Evolutionary conservation across 2,329 filamentous ascomycete species (phyloP).

Genomic region (Neonectria coccinea): DNA sequence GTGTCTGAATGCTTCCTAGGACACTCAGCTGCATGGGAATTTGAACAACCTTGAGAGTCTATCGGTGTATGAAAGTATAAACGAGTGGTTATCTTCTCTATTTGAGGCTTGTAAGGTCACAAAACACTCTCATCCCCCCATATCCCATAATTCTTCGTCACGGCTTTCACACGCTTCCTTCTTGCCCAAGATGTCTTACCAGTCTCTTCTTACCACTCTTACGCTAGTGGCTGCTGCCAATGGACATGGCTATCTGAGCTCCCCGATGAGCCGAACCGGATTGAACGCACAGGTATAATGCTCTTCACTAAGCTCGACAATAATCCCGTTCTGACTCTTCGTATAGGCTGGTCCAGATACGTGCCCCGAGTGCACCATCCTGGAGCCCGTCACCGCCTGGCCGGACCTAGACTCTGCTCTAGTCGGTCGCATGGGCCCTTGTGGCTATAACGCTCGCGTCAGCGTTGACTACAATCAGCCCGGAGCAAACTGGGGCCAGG

Average conservation of each 20-base stretch:
- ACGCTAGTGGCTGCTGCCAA: background rate
- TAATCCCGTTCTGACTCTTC: background rate
- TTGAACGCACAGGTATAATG: background rate
- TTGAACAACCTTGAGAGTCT: no score
- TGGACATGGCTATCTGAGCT: background rate
- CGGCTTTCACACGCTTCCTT: background rate
- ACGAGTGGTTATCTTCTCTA: background rate
- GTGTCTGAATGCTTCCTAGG: background rate
- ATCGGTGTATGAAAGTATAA: background rate
- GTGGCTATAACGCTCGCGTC: constrained; percentile 66
- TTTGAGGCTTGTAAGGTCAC: background rate
- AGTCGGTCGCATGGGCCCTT: constrained; percentile 62
- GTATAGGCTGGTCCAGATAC: constrained; percentile 59
- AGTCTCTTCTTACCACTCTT: background rate
- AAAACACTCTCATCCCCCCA: background rate
- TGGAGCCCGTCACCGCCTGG: constrained; percentile 64
- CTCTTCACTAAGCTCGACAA: background rate
- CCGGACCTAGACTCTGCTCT: constrained; percentile 59
- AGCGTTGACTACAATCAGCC: constrained; percentile 66
- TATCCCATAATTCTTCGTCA: background rate
- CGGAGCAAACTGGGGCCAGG: constrained; percentile 56
- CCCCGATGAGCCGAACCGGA: background rate
- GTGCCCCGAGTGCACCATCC: constrained; percentile 66
- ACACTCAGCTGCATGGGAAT: no score
- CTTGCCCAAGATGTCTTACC: background rate